These are phyloP conservation scores for Talaromyces piceae DNA, from an alignment of 2,329 filamentous ascomycete species.

Conservation along the genomic window DNA sequence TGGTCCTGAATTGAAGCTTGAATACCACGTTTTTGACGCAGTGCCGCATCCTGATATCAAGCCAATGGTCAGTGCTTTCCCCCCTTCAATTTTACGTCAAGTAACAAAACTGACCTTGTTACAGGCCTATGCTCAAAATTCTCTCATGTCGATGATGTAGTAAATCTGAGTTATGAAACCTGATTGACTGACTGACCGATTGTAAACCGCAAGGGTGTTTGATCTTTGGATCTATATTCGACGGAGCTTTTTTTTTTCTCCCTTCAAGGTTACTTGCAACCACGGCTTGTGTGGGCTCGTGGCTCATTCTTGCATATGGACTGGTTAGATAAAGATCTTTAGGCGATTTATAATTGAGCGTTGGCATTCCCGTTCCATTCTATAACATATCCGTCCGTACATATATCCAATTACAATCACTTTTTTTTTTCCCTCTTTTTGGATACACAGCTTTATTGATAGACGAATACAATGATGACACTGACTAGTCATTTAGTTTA, in stretches of 20 bases:
- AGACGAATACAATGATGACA: too few relatives aligned
- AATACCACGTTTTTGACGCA: slow-evolving; percentile 90
- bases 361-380: not conserved
- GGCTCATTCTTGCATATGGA: slow-evolving; percentile 9
- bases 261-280: slow-evolving; percentile 3
- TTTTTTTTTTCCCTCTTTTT: too few relatives aligned
- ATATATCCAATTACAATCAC: too few relatives aligned
- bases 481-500: too few relatives aligned
- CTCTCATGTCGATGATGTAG: slow-evolving; percentile 70
- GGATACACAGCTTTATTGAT: not conserved
- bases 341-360: not conserved
- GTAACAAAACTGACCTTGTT: not conserved
- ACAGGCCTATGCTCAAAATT: slow-evolving; percentile 76
- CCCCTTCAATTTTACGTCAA: not conserved
- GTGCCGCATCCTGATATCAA: slow-evolving; percentile 93
- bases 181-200: not conserved
- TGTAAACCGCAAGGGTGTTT: not conserved
- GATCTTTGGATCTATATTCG: not conserved
- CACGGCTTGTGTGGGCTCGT: slow-evolving; percentile 4
- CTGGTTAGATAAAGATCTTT: slow-evolving; percentile 11
- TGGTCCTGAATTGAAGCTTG: slow-evolving; percentile 79
- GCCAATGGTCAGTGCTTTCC: slow-evolving; percentile 59
- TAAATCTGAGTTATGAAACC: slow-evolving; percentile 32
- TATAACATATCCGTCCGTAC: not conserved
- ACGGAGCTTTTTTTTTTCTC: not conserved